Evolutionary conservation across 331 rosid genomes (phyloP), one percentile per base, ranked within the genome.

Genomic region (Quercus phellos): DNA sequence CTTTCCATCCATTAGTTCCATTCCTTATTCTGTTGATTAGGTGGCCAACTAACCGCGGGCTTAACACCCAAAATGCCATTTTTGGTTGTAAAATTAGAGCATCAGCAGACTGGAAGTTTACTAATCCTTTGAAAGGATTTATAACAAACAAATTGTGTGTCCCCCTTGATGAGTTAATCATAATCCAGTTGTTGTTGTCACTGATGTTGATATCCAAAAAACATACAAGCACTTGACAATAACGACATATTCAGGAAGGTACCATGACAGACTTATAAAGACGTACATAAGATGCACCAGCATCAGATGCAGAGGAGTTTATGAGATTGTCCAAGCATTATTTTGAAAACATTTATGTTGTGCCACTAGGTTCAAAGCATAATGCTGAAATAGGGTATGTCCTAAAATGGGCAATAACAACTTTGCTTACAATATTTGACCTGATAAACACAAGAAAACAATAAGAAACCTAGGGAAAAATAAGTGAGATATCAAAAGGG

Each of bases 101-200:
- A 78, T 89, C 93, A 34, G 77, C 60, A 74, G 89, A 77, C 74
- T 85, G 92, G 70, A 89, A 74, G 83, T 89, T 86, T 55, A 84
- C 87, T 18, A 86, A 70, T 83, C 96, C 99, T 67, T 93, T 97
- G 73, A 79, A 77, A 82, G 98, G 97, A 87, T 91, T 95, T 84
- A 95, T 88, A 26, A 94, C 89, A 88, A 93, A 95, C 51, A 95
- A 78, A 89, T 95, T 98, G 87, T 88, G 85, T 27, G 99, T 95
- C 56, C 98, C 98, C 97, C 98, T 86, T 50, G 94, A 95, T 74
- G 99, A 95, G 83, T 97, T 91, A 77, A 95, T 90, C 97, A 95
- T 86, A 82, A 95, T 91, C 99, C 98, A 93, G 87, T 86, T 93
- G 90, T 96, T 95, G 86, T 93, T 98, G 26, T 83, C 80, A 73